Evolutionary conservation across 768 basidiomycete species (phyloP).

Genomic region (Tylopilus sp.): DNA sequence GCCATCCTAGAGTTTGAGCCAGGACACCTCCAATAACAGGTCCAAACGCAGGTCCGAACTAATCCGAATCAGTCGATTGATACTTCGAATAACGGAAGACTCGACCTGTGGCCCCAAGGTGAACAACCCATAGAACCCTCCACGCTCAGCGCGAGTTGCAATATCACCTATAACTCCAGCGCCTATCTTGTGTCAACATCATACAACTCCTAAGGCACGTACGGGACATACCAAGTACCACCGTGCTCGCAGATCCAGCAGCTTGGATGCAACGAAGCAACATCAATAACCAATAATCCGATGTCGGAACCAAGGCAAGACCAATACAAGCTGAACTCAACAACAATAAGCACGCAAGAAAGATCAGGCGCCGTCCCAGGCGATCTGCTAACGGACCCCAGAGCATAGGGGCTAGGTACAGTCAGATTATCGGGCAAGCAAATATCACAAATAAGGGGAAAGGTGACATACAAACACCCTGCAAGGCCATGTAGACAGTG

Average conservation of each 20-base stretch:
- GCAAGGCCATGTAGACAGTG: constrained; percentile 55
- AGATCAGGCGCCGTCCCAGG: constrained; percentile 60
- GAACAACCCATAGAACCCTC: constrained; percentile 69
- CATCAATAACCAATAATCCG: constrained; percentile 75
- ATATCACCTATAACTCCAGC: constrained; percentile 82
- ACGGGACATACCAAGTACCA: constrained; percentile 56
- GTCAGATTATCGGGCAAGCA: not conserved
- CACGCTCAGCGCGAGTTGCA: constrained; percentile 66
- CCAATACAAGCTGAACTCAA: constrained; percentile 65
- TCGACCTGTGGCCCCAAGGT: constrained; percentile 61
- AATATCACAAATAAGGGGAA: not conserved
- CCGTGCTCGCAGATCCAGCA: constrained; percentile 73
- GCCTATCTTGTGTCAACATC: constrained; percentile 35
- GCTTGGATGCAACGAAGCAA: constrained; percentile 79
- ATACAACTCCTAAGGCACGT: not conserved
- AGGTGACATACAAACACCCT: constrained; percentile 40
- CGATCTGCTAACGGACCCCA: constrained; percentile 64
- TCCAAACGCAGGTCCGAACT: constrained; percentile 55
- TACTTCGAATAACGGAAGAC: not conserved
- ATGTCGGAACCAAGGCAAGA: constrained; percentile 50
- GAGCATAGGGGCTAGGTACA: constrained; percentile 51
- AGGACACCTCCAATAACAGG: constrained; percentile 53
- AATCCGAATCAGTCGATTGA: not conserved
- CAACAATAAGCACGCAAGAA: constrained; percentile 59
- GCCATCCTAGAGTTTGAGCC: constrained; percentile 60